Conservation (phyloP, 176 grass and related monocot species). For the Hordeum marinum region DNA sequence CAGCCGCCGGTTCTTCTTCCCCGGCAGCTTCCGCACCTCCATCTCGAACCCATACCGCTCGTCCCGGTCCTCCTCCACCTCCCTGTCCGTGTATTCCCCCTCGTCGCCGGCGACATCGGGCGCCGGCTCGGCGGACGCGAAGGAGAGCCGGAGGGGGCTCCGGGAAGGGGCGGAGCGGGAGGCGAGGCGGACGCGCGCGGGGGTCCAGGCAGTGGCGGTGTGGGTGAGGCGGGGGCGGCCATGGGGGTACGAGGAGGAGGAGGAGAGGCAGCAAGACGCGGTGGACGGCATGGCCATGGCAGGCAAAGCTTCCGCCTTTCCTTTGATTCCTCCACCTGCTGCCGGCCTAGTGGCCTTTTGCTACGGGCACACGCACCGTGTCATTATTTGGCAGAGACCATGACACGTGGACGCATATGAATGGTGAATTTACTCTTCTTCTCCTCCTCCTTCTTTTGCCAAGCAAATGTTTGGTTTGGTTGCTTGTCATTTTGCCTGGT, state of each 20-base stretch:
- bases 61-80: constrained; percentile 5
- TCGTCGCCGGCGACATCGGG: background rate
- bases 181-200: background rate
- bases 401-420: background rate
- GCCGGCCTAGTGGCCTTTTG: background rate
- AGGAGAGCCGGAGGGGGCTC: background rate
- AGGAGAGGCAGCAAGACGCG: background rate
- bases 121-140: constrained; percentile 4
- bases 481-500: no score
- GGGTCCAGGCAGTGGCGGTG: background rate
- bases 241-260: background rate
- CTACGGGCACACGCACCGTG: background rate
- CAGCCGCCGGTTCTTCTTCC: constrained; percentile 46
- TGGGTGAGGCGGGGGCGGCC: background rate
- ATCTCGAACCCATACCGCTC: constrained; percentile 47
- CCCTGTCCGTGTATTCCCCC: background rate
- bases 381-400: background rate
- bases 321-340: background rate
- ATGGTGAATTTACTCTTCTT: no score
- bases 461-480: no score
- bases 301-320: background rate
- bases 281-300: background rate
- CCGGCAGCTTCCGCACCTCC: constrained; percentile 46
- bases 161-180: background rate
- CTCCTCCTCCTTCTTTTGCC: no score